Base-by-base conservation (phyloP, 75 land plant genomes). In the Isoetes taiwanensis region DNA sequence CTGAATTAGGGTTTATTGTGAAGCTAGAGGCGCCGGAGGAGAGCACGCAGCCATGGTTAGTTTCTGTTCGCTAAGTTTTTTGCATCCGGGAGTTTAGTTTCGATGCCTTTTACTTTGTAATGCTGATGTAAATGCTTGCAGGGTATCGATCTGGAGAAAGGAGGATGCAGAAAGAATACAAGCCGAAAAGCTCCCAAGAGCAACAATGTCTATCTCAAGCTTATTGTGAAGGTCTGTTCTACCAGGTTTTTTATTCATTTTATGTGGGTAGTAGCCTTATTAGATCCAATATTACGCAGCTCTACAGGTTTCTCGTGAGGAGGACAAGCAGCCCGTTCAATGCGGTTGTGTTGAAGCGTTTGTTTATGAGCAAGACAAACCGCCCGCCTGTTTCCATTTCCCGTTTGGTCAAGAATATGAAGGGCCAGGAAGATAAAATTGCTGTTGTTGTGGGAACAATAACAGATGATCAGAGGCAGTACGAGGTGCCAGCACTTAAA, bases 161-260 rank as follows among this genome's bases (percentile, higher is more conserved):
- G 86, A 34, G 86, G 86, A 3, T 79, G 79, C 65, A 71, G 64
- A 74, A 83, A 83, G 75, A 83, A 83, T 65, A 65, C 84, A 16
- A 76, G 61, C 64, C 68, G 86, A 0, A 76, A 73, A 0, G 83
- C 86, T 6, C 86, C 86, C 4, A 82, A 80, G 66, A 80, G 80
- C 32, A 67, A 79, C 53, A 78, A 79, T 68, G 72, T 81, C 25
- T 79, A 81, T 64, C 74, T 81, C 55, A 81, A 81, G 76, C 83
- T 81, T 54, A 79, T 81, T 54, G 84, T 81, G 34, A 80, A 81
- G 84, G 83, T 81, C 6, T n/a, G n/a, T n/a, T n/a, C n/a, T n/a
- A n/a, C n/a, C n/a, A n/a, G n/a, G n/a, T n/a, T n/a, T n/a, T n/a
- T n/a, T n/a, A n/a, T n/a, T n/a, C 16, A 4, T 46, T 8, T 16